These are phyloP conservation scores for Taphrina deformans DNA, from an alignment of 1,139 yeast species.

Conservation along the genomic window DNA sequence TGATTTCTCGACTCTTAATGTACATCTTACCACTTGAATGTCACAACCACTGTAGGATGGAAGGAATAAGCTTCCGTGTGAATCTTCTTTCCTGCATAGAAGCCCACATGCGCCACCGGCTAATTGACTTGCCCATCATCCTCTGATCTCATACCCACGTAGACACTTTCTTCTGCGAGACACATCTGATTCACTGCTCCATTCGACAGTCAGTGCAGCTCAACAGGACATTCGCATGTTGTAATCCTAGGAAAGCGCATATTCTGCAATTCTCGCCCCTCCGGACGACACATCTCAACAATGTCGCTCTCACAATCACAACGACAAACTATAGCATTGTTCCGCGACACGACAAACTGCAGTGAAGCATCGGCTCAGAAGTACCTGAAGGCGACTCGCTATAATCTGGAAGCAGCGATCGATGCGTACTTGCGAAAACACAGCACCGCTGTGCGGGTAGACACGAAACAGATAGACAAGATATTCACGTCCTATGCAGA, in stretches of 20 bases:
- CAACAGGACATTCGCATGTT: too few species aligned
- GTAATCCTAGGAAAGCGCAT: too few species aligned
- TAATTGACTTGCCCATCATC: background rate
- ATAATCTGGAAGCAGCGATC: slow-evolving; percentile 19
- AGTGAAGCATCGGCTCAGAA: slow-evolving; percentile 26
- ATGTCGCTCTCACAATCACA: slow-evolving; percentile 20
- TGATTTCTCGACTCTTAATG: too few species aligned
- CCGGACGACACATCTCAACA: background rate
- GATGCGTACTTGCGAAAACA: slow-evolving; percentile 28
- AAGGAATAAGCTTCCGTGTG: too few species aligned
- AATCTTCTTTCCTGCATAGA: too few species aligned
- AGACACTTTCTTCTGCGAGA: background rate
- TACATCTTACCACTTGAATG: too few species aligned
- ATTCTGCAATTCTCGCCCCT: too few species aligned
- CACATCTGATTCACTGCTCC: background rate
- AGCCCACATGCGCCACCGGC: background rate
- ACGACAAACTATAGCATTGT: slow-evolving; percentile 12
- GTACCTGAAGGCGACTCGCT: slow-evolving; percentile 26
- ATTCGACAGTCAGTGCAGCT: too few species aligned
- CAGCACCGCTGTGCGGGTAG: background rate
- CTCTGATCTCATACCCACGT: background rate
- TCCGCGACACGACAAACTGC: slow-evolving; percentile 19
- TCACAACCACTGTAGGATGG: too few species aligned
- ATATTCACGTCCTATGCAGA: slow-evolving; percentile 12
- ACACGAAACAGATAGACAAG: slow-evolving; percentile 12